Conservation (phyloP, 345 rosid species). For the Gossypium thurberi region DNA sequence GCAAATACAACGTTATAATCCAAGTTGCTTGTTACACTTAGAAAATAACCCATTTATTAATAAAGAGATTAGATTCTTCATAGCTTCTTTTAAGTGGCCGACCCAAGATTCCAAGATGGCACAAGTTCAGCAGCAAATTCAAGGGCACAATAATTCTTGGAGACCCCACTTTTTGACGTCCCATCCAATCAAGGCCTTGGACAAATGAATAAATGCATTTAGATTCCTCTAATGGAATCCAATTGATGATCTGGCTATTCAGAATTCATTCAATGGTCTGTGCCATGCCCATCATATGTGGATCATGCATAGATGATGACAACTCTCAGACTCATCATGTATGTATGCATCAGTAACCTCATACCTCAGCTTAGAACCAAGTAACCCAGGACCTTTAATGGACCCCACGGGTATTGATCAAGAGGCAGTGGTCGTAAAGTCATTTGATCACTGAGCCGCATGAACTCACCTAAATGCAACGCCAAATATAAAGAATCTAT, state of each 20-base stretch:
- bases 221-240: background rate
- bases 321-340: background rate
- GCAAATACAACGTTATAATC: no score
- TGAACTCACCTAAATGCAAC: slow-evolving; percentile 20
- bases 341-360: slow-evolving; percentile 12
- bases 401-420: no score
- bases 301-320: slow-evolving; percentile 5
- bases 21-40: no score
- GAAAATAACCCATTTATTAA: background rate
- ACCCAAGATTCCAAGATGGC: background rate
- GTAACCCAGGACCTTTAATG: background rate
- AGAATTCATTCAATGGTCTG: background rate
- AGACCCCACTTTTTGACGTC: background rate
- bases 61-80: background rate
- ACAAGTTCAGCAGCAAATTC: background rate
- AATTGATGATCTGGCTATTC: background rate
- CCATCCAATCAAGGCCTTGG: background rate
- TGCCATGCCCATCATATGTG: background rate
- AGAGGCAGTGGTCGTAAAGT: background rate
- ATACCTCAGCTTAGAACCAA: slow-evolving; percentile 22
- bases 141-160: background rate
- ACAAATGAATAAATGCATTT: background rate
- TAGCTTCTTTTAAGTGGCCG: background rate
- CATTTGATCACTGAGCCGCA: slow-evolving; percentile 8
- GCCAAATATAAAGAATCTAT: slow-evolving; percentile 9